Conservation (phyloP, 2,329 filamentous ascomycete species). For the Penicillium sp. region DNA sequence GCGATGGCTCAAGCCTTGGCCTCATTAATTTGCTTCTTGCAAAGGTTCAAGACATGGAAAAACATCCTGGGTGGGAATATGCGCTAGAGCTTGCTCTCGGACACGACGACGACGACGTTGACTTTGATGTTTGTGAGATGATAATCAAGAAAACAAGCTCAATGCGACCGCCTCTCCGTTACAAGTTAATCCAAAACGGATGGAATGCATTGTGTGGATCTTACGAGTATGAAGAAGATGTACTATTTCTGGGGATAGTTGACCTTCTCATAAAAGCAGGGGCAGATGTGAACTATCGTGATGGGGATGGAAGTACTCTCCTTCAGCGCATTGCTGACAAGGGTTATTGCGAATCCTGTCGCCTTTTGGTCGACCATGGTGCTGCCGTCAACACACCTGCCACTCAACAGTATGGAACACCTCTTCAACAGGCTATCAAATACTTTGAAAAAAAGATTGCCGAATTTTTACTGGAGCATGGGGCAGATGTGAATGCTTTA, state of each 20-base stretch:
- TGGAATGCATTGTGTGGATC: background rate
- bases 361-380: background rate
- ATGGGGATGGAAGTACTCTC: background rate
- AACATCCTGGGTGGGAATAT: background rate
- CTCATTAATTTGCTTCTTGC: background rate
- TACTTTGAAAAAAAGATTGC: too few relatives aligned
- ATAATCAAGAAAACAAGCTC: background rate
- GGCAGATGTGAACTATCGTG: background rate
- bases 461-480: background rate
- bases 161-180: background rate
- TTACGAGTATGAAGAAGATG: background rate
- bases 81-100: background rate
- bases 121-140: background rate
- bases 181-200: background rate
- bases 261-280: background rate
- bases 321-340: background rate
- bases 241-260: background rate
- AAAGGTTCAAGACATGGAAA: background rate
- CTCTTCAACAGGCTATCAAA: background rate
- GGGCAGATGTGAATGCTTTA: slow-evolving; percentile 20
- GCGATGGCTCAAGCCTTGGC: background rate
- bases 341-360: background rate
- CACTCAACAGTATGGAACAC: background rate
- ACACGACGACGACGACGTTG: too few relatives aligned
- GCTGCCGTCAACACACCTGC: background rate